Base-by-base conservation (phyloP, 2,329 filamentous ascomycete species). In the Alternaria solani region DNA sequence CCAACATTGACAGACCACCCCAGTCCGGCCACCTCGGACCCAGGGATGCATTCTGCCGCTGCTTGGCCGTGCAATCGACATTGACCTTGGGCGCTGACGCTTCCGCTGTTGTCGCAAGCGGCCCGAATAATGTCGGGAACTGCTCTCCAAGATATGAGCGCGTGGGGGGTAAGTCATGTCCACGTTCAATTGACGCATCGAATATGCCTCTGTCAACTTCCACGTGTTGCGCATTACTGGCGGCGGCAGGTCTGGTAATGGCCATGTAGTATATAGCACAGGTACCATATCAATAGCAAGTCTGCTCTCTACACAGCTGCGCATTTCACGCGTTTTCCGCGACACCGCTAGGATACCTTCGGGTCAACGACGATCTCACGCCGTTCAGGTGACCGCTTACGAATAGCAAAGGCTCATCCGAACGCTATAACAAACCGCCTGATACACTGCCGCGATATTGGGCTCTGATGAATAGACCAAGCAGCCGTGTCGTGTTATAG, bases 1-100 rank as follows among this genome's bases (percentile, higher is more conserved):
- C 53, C 44, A 49, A 34, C 46, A 61, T 87, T 84, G 3, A 88
- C 80, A 0, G 57, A 67, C 11, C 72, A 75, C 39, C 81, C 79
- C 6, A 64, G 57, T 62, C 87, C 85, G 38, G 78, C 80, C 68
- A 83, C 86, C 5, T 76, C 70, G 9, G 84, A 79, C 7, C 66
- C 68, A 5, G 80, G 70, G 42, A 91, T 82, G 26, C 81, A 76
- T 51, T 81, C 79, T 55, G 42, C 48, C 23, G 36, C 51, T 48
- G 44, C 51, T 48, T 44, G 34, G 49, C 56, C 42, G 42, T 47
- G 46, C 51, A 46, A 16, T 28, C 14, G 36, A 46, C 43, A 11
- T 34, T 18, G 28, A 46, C 52, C 32, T 55, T 55, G 51, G 51
- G 57, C 57, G 25, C 57, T 55, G 51, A 55, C 55, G 57, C 51